A percentile compares a stretch with the other conserved stretches of the same genome.
Evolutionary conservation across 768 basidiomycete genomes (phyloP).

Genomic region (Galerina marginata): DNA sequence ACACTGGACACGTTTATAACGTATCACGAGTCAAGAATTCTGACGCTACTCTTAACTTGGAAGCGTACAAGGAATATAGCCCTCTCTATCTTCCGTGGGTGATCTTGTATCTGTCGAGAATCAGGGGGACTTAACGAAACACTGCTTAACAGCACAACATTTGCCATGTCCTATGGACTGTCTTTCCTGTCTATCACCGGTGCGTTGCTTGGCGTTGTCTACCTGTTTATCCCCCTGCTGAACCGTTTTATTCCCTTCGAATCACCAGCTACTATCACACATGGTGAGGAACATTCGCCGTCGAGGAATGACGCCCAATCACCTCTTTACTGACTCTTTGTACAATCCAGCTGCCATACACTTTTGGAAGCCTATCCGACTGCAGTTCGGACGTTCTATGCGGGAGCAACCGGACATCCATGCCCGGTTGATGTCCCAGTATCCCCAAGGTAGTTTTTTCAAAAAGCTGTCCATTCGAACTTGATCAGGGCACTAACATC

Average conservation of each 20-base stretch:
- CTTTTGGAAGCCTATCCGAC: slow-evolving; percentile 62
- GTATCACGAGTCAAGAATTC: slow-evolving; percentile 46
- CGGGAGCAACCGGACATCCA: slow-evolving; percentile 67
- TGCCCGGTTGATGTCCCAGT: slow-evolving; percentile 60
- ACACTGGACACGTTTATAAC: slow-evolving; percentile 54
- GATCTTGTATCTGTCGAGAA: neutral
- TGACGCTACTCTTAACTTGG: slow-evolving; percentile 44
- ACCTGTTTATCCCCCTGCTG: neutral
- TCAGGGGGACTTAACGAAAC: neutral
- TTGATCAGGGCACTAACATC: neutral
- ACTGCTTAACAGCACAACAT: slow-evolving; percentile 47
- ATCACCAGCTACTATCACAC: slow-evolving; percentile 49
- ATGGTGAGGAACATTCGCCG: slow-evolving; percentile 32
- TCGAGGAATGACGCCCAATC: neutral
- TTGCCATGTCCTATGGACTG: slow-evolving; percentile 61
- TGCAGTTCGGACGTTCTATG: slow-evolving; percentile 54
- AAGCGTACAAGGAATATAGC: slow-evolving; percentile 52
- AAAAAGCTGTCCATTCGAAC: neutral
- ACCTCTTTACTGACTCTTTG: neutral
- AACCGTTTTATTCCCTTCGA: neutral
- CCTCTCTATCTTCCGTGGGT: slow-evolving; percentile 53
- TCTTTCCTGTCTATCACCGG: slow-evolving; percentile 70
- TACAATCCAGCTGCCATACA: slow-evolving; percentile 45
- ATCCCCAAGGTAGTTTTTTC: slow-evolving; percentile 45
- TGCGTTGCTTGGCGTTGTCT: slow-evolving; percentile 17